Conservation (phyloP, 345 rosid genomes). For the Ricinus communis region DNA sequence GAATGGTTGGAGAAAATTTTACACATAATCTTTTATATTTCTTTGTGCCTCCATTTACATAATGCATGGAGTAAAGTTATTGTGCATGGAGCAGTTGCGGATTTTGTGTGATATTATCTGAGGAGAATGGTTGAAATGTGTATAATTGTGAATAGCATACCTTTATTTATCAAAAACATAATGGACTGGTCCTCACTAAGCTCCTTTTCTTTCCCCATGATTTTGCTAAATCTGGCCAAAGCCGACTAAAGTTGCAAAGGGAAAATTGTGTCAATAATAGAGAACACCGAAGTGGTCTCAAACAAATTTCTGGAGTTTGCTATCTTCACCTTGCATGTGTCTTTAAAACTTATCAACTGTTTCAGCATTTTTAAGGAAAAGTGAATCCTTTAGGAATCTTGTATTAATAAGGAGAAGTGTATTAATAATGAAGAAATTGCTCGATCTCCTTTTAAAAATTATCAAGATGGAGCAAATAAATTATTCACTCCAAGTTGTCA, state of each 20-base stretch:
- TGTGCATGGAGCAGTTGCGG: too few species aligned
- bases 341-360: neutral
- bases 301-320: constrained; percentile 11
- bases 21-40: too few species aligned
- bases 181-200: neutral
- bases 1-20: too few species aligned
- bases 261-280: constrained; percentile 11
- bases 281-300: constrained; percentile 16
- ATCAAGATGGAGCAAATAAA: too few species aligned
- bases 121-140: neutral
- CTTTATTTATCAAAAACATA: neutral
- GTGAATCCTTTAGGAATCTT: neutral
- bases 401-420: neutral
- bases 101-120: too few species aligned
- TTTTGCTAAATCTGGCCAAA: constrained; percentile 11
- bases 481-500: too few species aligned
- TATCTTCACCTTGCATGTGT: neutral
- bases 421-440: too few species aligned
- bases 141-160: neutral
- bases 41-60: too few species aligned
- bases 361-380: neutral
- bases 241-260: constrained; percentile 6
- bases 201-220: neutral
- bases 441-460: too few species aligned
- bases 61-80: too few species aligned